Conservation (phyloP, 2,329 filamentous ascomycete genomes). For the Fusarium camptoceras region DNA sequence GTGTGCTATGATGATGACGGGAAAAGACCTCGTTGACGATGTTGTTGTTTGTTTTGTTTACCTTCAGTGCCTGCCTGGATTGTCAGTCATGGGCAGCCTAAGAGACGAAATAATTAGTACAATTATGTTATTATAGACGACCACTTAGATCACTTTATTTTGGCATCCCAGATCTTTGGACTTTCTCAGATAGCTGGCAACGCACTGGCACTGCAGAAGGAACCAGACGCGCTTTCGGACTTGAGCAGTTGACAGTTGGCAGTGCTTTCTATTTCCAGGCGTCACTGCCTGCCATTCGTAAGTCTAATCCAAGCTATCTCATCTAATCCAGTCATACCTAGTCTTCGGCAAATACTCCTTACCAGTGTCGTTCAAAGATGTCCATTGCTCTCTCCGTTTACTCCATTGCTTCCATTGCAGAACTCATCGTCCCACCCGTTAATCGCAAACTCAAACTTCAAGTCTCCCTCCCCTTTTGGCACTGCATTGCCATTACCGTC, state of each 20-base stretch:
- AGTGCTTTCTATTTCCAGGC: conserved; percentile 7
- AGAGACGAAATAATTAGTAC: not conserved
- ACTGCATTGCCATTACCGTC: conserved; percentile 68
- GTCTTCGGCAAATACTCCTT: not conserved
- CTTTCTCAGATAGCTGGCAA: conserved; percentile 6
- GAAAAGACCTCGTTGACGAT: too few relatives aligned
- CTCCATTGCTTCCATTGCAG: not conserved
- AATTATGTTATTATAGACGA: not conserved
- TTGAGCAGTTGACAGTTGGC: not conserved
- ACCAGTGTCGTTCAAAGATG: not conserved
- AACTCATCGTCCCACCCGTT: conserved; percentile 60
- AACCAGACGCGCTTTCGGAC: not conserved
- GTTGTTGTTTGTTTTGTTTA: not conserved
- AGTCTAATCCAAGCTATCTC: not conserved
- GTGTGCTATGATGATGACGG: too few relatives aligned
- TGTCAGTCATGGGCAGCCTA: not conserved
- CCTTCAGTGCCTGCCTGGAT: not conserved
- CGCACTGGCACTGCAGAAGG: conserved; percentile 3
- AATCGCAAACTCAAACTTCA: conserved; percentile 67
- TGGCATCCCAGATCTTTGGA: not conserved
- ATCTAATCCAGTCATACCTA: not conserved
- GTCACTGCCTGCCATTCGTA: not conserved
- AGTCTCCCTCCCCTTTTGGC: conserved; percentile 65
- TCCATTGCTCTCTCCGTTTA: conserved; percentile 15
- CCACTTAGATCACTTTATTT: not conserved